Evolutionary conservation across 257 asterid species (phyloP), one percentile per base, ranked within the genome.

Genomic region (Salvia rosmarinus): DNA sequence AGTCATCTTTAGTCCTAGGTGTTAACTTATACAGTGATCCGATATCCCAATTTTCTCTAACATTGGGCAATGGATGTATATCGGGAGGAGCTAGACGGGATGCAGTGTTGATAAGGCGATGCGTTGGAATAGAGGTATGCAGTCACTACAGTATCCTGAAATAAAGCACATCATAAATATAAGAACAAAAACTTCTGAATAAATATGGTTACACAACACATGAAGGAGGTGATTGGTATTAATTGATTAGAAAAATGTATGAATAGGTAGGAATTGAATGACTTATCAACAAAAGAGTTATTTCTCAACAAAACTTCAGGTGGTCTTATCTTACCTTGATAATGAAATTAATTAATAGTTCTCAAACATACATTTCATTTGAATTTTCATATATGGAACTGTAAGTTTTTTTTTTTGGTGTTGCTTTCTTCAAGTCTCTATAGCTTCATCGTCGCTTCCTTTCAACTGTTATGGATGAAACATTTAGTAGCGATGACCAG

Each of bases 361-460:
- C 21, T 60, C 43, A 16, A 25, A 28, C 67, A 30, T 25, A 47
- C 34, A 37, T 25, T 46, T 25, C 71, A 64, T 65, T 51, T 63
- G 6, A 25, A 62, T 14, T 67, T 44, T 23, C 9, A 42, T 43
- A 5, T 37, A 44, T 34, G 19, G 54, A 42, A 23, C 46, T 61
- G 61, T 19, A 68, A 60, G 56, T 14, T 28, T 42, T 47, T 59
- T 52, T 30, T 9, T 37, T 1, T 9, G 39, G 50, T 58, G 28
- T 65, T 78, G 64, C 40, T 64, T 75, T 76, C 63, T 40, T 74
- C 76, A 75, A 91, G 96, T 95, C 97, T 69, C 42, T 94, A 56
- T 91, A 97, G 99, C 96, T 94, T 70, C 96, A 94, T 71, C 97
- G 97, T 0, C 99, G 99, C 76, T 89, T 94, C 80, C 86, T 95